Evolutionary conservation across 2,329 filamentous ascomycete genomes (phyloP).

Genomic region (Talaromyces rugulosus): DNA sequence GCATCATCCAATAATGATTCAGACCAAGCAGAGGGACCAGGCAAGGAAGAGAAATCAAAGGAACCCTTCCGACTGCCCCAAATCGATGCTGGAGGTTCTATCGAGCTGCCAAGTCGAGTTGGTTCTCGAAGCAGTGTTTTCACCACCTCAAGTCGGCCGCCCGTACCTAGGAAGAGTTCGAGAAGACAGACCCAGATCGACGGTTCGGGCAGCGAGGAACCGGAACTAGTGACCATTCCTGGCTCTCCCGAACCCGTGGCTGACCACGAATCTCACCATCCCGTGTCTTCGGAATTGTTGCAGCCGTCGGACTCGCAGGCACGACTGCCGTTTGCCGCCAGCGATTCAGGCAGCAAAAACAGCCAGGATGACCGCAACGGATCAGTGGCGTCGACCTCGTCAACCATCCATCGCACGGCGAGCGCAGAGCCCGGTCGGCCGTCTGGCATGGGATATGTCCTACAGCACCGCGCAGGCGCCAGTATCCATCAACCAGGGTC

Average conservation of each 20-base stretch:
- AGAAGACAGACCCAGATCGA: conserved; percentile 43
- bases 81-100: conserved; percentile 55
- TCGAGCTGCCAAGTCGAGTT: conserved; percentile 61
- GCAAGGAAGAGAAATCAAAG: conserved; percentile 11
- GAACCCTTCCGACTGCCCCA: conserved; percentile 52
- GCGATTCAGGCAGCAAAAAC: conserved; percentile 30
- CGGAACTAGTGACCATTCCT: conserved; percentile 12
- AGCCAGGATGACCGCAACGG: conserved; percentile 25
- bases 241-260: conserved; percentile 19
- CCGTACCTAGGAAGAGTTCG: conserved; percentile 65
- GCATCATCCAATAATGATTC: conserved; percentile 24
- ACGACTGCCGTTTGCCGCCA: conserved; percentile 39
- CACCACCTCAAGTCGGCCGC: conserved; percentile 24
- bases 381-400: conserved; percentile 31
- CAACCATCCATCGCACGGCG: conserved; percentile 25
- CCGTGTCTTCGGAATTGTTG: conserved; percentile 14
- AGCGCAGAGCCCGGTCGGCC: conserved; percentile 35
- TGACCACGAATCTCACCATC: conserved; percentile 3
- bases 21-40: conserved; percentile 16
- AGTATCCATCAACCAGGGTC: conserved; percentile 43
- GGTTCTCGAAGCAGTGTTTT: conserved; percentile 56
- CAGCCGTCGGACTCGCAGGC: conserved; percentile 10
- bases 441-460: conserved; percentile 48
- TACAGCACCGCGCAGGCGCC: conserved; percentile 45
- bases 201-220: conserved; percentile 15